A percentile compares a stretch with the other conserved stretches of the same genome.
Conservation (phyloP, 768 basidiomycete species). For the Pleurotus pulmonarius region DNA sequence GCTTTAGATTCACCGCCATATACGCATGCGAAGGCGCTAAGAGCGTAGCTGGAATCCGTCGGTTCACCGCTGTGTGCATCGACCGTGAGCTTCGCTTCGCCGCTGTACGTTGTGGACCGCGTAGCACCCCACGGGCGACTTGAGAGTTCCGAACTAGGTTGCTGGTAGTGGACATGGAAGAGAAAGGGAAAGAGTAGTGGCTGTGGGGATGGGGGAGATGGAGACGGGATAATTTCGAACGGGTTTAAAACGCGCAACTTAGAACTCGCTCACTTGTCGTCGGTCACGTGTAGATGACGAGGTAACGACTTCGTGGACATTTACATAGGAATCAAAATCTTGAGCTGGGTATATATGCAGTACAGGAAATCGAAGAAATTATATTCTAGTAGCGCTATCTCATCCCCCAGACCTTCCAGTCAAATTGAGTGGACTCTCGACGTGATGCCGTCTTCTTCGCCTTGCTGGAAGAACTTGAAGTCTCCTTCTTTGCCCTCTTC, state of each 20-base stretch:
- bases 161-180: background rate
- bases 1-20: too few relatives aligned
- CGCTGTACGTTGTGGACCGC: background rate
- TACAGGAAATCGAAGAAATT: too few relatives aligned
- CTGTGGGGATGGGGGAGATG: background rate
- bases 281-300: too few relatives aligned
- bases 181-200: background rate
- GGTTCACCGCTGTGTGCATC: background rate
- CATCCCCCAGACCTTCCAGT: slow-evolving; percentile 4
- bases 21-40: background rate
- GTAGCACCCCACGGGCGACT: background rate
- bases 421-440: background rate
- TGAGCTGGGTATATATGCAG: too few relatives aligned
- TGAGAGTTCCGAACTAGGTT: background rate
- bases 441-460: background rate
- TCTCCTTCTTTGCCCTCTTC: background rate
- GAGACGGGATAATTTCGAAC: background rate
- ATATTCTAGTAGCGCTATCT: background rate
- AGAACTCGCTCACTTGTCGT: too few relatives aligned
- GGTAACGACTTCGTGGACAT: too few relatives aligned
- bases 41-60: background rate
- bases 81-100: background rate
- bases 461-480: background rate
- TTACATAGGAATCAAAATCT: too few relatives aligned
- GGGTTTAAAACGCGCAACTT: slow-evolving; percentile 3